These are phyloP conservation scores for Astrocystis sublimbata DNA, from an alignment of 495 filamentous ascomycete genomes.

Conservation along the genomic window DNA sequence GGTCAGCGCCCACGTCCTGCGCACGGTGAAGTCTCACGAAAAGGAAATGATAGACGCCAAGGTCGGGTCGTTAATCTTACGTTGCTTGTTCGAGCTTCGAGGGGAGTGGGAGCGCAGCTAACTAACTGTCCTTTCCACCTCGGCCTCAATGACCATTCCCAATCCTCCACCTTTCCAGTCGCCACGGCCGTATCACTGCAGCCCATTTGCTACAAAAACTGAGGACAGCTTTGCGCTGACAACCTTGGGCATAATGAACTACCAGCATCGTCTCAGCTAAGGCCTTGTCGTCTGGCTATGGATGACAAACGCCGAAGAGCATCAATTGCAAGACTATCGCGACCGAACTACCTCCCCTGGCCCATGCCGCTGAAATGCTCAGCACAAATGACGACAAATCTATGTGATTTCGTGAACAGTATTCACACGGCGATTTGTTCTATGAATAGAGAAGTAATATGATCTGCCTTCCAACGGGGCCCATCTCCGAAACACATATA, in stretches of 20 bases:
- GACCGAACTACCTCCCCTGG: too few relatives aligned
- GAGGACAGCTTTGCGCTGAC: too few relatives aligned
- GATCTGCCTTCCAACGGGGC: slow-evolving; percentile 9
- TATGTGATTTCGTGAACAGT: background rate
- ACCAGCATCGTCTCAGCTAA: too few relatives aligned
- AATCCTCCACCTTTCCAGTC: too few relatives aligned
- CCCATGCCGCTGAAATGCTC: background rate
- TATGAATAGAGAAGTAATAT: slow-evolving; percentile 2
- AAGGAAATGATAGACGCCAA: slow-evolving; percentile 53
- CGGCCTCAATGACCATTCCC: background rate
- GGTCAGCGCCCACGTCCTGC: slow-evolving; percentile 69
- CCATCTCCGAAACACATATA: slow-evolving; percentile 17
- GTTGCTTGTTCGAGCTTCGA: slow-evolving; percentile 50
- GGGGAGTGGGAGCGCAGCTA: slow-evolving; percentile 35
- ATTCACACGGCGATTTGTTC: background rate
- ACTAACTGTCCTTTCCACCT: too few relatives aligned
- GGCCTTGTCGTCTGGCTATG: too few relatives aligned
- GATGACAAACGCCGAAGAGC: too few relatives aligned
- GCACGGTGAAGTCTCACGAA: slow-evolving; percentile 52
- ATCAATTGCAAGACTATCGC: background rate
- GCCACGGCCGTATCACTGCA: too few relatives aligned
- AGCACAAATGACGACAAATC: too few relatives aligned
- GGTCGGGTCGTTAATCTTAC: slow-evolving; percentile 52
- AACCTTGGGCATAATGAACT: too few relatives aligned
- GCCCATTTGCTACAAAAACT: too few relatives aligned